Evolutionary conservation across 2,329 filamentous ascomycete genomes (phyloP).

Genomic region (Cercospora canescens): DNA sequence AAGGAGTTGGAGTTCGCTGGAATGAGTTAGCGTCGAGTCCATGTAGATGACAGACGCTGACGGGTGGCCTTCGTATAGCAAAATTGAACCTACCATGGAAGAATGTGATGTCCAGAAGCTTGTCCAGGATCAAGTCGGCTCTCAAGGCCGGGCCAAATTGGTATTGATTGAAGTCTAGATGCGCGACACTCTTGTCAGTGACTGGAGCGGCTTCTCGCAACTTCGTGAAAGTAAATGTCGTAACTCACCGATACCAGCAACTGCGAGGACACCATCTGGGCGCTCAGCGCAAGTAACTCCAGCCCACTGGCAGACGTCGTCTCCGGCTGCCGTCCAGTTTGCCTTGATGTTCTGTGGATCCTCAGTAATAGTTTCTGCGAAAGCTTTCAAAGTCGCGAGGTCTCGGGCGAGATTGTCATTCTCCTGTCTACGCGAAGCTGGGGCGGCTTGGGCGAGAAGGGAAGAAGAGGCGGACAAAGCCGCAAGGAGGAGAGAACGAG

Average conservation of each 20-base stretch:
- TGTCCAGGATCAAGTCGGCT: conserved; percentile 10
- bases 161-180: conserved; percentile 8
- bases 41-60: no score
- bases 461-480: neutral
- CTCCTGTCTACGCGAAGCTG: neutral
- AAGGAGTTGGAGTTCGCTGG: conserved; percentile 18
- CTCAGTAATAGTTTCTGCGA: conserved; percentile 15
- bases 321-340: conserved; percentile 11
- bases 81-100: conserved; percentile 14
- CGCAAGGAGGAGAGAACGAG: neutral
- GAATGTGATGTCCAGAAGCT: conserved; percentile 13
- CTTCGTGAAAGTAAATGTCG: neutral
- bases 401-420: conserved; percentile 14
- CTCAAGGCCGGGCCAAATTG: conserved; percentile 5
- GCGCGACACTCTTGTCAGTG: neutral
- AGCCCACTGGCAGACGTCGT: conserved; percentile 11
- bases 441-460: neutral
- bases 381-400: conserved; percentile 8
- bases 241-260: conserved; percentile 8
- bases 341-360: conserved; percentile 9
- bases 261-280: conserved; percentile 7
- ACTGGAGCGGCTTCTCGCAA: neutral
- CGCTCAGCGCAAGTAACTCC: conserved; percentile 8
- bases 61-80: no score
- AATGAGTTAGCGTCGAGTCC: no score